phyloP scores from a whole-genome alignment of 2,329 filamentous ascomycete genomes.

The Trichoderma harzianum region DNA sequence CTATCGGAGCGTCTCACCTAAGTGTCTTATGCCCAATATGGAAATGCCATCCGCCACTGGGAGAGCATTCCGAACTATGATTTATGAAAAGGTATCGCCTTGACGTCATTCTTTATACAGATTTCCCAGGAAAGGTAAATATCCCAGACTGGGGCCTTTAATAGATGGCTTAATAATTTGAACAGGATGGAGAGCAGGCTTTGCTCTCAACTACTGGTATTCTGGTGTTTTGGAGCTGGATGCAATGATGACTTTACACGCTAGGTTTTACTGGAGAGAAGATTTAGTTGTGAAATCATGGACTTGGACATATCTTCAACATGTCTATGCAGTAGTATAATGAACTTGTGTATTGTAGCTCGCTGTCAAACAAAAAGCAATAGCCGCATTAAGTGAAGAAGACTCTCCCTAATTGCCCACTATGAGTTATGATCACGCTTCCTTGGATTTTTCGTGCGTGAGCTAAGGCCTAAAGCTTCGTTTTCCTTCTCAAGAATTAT shows the following conservation, averaged over 20 bases:
- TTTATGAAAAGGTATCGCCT: background rate
- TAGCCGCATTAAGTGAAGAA: background rate
- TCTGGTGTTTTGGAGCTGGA: background rate
- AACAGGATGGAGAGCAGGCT: background rate
- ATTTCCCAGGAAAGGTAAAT: background rate
- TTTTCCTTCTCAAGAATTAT: constrained; percentile 8
- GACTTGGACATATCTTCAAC: background rate
- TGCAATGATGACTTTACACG: background rate
- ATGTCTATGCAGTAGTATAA: background rate
- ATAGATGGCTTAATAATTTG: background rate
- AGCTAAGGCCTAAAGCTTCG: background rate
- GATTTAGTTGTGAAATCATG: background rate
- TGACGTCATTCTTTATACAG: background rate
- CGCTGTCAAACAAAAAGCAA: background rate
- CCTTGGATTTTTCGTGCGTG: background rate
- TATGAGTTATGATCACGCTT: background rate
- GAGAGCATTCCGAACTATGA: background rate
- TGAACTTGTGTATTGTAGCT: background rate
- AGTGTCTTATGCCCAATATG: background rate
- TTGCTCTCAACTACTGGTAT: background rate
- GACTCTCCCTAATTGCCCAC: background rate
- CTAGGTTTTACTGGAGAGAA: background rate
- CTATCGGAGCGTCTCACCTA: background rate
- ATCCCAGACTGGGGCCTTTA: background rate
- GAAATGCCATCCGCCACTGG: background rate